Evolutionary conservation across 768 basidiomycete species (phyloP), one percentile per base, ranked within the genome.

Genomic region (Kwoniella botswanensis): DNA sequence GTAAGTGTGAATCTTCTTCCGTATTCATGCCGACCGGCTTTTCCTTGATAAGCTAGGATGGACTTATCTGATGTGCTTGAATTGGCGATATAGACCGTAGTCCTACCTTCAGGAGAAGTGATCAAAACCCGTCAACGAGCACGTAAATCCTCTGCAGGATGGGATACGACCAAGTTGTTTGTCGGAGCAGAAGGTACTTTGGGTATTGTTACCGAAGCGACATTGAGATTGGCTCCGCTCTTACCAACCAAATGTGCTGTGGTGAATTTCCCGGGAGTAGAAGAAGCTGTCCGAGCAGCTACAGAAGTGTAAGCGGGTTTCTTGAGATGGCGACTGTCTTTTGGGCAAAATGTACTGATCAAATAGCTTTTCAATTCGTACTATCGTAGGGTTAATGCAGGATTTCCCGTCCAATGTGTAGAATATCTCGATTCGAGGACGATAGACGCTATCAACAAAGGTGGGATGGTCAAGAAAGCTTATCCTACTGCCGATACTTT

Each of bases 201-300:
- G 56, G 93, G 93, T 3, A 91, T 95, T 73, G 89, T 95, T n/a
- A 93, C 92, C 0, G 93, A 94, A 85, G 93, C 89, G 4, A 97
- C 94, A 0, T 84, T 97, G 24, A 88, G 93, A 35, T 87, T 97
- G 4, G 88, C 93, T 1, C 94, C 94, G 9, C 77, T 90, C 1
- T 76, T 95, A 3, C 93, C 93, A 0, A 92, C 92, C 3, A 90
- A 89, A 72, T 93, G 95, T 44, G 93, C 93, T 0, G 90, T 97
- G 84, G 92, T 90, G 11, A 91, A 92, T 69, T 98, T 98, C 85
- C 89, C 90, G 0, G 86, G 89, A 68, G 92, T 95, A 10, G 87
- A 89, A 65, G 85, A 87, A 54, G 95, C 95, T 0, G 91, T 92
- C 2, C 86, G 85, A 55, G 93, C 93, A 0, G 94, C 94, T 6